A percentile compares a stretch with the other conserved stretches of the same genome.
These are phyloP conservation scores for Scedosporium boydii DNA, from an alignment of 2,329 filamentous ascomycete genomes.

Conservation along the genomic window DNA sequence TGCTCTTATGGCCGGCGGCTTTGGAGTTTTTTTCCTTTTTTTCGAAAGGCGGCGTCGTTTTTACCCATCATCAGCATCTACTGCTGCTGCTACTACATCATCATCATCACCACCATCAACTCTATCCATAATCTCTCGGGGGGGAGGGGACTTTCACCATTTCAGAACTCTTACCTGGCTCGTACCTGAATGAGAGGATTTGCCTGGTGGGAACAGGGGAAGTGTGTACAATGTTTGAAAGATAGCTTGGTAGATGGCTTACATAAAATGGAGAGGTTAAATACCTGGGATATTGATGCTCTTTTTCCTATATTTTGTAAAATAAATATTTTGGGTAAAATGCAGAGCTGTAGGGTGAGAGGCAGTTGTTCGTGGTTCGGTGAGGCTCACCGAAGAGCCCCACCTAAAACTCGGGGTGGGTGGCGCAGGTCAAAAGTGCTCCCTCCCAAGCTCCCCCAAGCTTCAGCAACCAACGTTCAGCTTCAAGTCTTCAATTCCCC, in stretches of 20 bases:
- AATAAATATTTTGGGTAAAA: no score
- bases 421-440: no score
- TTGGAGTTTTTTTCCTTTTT: background rate
- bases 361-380: background rate
- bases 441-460: background rate
- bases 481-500: background rate
- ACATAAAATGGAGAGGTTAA: background rate
- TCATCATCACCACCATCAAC: background rate
- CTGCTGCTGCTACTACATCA: background rate
- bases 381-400: background rate
- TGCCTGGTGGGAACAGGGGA: background rate
- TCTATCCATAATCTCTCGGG: background rate
- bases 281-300: background rate
- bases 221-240: background rate
- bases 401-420: background rate
- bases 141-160: background rate
- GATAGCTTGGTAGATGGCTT: background rate
- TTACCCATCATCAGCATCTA: background rate
- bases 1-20: background rate
- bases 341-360: no score
- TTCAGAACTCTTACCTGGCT: background rate
- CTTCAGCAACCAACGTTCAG: background rate
- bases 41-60: background rate
- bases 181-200: background rate
- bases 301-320: no score